Evolutionary conservation across 2,329 filamentous ascomycete species (phyloP).

Genomic region (Graphilbum fragrans): DNA sequence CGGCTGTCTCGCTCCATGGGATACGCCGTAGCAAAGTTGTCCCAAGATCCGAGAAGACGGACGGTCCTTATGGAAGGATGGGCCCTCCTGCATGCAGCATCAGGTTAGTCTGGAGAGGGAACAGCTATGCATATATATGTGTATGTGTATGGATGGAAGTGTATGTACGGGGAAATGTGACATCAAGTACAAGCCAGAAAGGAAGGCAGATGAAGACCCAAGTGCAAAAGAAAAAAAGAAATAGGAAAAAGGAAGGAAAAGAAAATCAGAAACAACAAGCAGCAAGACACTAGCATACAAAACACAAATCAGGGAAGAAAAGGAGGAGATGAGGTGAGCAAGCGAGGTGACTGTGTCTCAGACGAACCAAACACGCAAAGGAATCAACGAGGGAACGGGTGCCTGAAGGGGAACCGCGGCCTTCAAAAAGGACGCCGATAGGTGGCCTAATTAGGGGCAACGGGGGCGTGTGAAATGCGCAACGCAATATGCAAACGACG

Average conservation of each 20-base stretch:
- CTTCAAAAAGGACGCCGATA: no score
- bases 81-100: constrained; percentile 35
- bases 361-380: background rate
- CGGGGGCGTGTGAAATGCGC: no score
- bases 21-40: constrained; percentile 76
- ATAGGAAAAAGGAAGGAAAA: background rate
- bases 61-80: constrained; percentile 54
- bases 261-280: background rate
- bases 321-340: background rate
- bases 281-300: background rate
- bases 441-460: no score
- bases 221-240: background rate
- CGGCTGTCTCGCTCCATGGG: constrained; percentile 69
- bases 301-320: no score
- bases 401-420: no score
- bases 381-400: background rate
- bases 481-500: no score
- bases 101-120: background rate
- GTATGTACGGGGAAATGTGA: background rate
- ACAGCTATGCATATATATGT: background rate
- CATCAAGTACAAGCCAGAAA: background rate
- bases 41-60: constrained; percentile 83
- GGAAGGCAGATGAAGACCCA: background rate
- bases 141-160: background rate
- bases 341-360: background rate